Conservation (phyloP, 2,329 filamentous ascomycete species). For the Didymella pinodella region DNA sequence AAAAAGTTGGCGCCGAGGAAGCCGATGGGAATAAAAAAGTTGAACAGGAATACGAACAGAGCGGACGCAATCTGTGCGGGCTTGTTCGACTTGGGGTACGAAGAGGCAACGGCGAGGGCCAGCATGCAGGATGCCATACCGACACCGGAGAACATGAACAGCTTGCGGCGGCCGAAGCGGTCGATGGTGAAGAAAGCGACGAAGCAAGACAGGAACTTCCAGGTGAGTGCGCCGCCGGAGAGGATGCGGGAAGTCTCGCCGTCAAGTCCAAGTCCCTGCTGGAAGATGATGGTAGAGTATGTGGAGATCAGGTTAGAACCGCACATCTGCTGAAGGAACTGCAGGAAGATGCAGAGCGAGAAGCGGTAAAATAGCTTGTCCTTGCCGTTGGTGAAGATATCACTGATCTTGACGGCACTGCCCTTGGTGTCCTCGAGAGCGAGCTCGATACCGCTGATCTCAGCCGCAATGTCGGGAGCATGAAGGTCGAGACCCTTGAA, state of each 20-base stretch:
- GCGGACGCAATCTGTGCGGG: conserved; percentile 61
- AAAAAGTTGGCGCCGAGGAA: conserved; percentile 68
- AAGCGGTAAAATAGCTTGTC: conserved; percentile 69
- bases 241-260: conserved; percentile 65
- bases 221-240: conserved; percentile 66
- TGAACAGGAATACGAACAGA: conserved; percentile 67
- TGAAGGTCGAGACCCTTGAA: conserved; percentile 53
- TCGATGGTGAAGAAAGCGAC: conserved; percentile 77
- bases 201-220: conserved; percentile 64
- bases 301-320: conserved; percentile 60
- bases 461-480: conserved; percentile 64
- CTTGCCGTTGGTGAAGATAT: conserved; percentile 64
- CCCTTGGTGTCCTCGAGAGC: conserved; percentile 58
- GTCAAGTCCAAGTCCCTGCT: conserved; percentile 54
- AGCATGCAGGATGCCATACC: conserved; percentile 66
- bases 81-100: conserved; percentile 56
- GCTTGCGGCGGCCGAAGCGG: conserved; percentile 68
- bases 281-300: conserved; percentile 56
- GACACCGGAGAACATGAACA: conserved; percentile 61
- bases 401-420: conserved; percentile 70
- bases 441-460: conserved; percentile 67
- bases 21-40: conserved; percentile 67
- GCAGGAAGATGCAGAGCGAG: conserved; percentile 58
- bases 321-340: conserved; percentile 62
- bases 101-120: conserved; percentile 61